Evolutionary conservation across 306 rosid species (phyloP).

Genomic region (Nissolia schottii): DNA sequence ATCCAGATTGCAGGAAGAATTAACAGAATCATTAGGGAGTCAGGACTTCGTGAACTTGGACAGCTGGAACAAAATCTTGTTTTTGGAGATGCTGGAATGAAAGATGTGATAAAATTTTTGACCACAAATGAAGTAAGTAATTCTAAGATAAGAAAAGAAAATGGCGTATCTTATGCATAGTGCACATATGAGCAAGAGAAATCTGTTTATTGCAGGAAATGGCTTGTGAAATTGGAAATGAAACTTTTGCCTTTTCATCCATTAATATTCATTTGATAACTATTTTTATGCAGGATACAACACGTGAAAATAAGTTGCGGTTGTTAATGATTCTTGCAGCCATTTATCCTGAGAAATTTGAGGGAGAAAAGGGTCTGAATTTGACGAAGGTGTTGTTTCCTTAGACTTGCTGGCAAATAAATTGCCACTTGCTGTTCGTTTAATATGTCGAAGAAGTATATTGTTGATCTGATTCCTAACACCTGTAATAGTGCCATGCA

Average conservation of each 20-base stretch:
- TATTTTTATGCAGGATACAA: constrained; percentile 66
- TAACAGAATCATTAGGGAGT: constrained; percentile 64
- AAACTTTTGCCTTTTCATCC: neutral
- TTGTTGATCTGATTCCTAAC: neutral
- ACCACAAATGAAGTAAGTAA: constrained; percentile 57
- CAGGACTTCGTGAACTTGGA: constrained; percentile 78
- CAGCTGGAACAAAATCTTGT: constrained; percentile 90
- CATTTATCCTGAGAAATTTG: constrained; percentile 89
- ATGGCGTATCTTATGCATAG: constrained; percentile 1
- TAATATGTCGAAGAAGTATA: neutral
- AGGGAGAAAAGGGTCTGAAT: constrained; percentile 81
- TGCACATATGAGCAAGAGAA: neutral
- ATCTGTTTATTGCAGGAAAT: neutral
- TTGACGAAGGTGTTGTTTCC: constrained; percentile 69
- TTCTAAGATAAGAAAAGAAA: constrained; percentile 15
- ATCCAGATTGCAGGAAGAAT: constrained; percentile 86
- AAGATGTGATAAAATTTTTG: constrained; percentile 81
- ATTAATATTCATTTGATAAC: neutral
- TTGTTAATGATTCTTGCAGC: constrained; percentile 89
- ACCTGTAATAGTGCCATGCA: neutral
- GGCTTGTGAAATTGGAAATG: constrained; percentile 4
- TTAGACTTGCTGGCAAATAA: constrained; percentile 1
- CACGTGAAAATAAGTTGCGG: constrained; percentile 84
- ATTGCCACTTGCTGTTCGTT: constrained; percentile 12
- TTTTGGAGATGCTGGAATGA: constrained; percentile 92